A percentile compares a stretch with the other conserved stretches of the same genome.
phyloP scores from a whole-genome alignment of 371 early-diverging fungal genomes.

The Syncephalis fuscata region DNA sequence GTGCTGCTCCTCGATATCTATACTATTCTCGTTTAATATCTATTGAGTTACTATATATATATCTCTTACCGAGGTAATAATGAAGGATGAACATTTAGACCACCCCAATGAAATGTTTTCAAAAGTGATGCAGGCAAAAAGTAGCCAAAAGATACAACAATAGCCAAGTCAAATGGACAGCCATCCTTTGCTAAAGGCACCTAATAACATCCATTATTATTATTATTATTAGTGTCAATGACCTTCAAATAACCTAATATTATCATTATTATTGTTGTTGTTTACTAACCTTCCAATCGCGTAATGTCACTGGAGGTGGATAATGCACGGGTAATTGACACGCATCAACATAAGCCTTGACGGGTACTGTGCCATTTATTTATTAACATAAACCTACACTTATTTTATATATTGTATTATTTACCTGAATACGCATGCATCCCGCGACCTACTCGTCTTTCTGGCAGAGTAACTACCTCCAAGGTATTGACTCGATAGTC shows the following conservation, averaged over 20 bases:
- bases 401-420: slow-evolving; percentile 1
- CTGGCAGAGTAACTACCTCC: slow-evolving; percentile 26
- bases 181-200: neutral
- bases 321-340: slow-evolving; percentile 11
- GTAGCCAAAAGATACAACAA: slow-evolving; percentile 87
- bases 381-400: neutral
- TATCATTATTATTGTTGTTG: neutral
- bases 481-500: slow-evolving; percentile 4
- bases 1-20: slow-evolving; percentile 83
- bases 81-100: slow-evolving; percentile 80
- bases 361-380: slow-evolving; percentile 10
- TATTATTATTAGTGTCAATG: no score
- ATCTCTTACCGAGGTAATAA: slow-evolving; percentile 46
- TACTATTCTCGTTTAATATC: neutral
- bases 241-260: no score
- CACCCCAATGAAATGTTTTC: slow-evolving; percentile 39
- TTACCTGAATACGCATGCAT: slow-evolving; percentile 6
- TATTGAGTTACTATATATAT: neutral
- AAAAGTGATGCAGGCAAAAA: slow-evolving; percentile 67
- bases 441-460: slow-evolving; percentile 15
- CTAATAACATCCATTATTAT: neutral
- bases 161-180: slow-evolving; percentile 43
- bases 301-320: slow-evolving; percentile 25
- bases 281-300: slow-evolving; percentile 18
- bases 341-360: slow-evolving; percentile 14